Base-by-base conservation (phyloP, 2,329 filamentous ascomycete species). In the Byssoonygena ceratinophila region DNA sequence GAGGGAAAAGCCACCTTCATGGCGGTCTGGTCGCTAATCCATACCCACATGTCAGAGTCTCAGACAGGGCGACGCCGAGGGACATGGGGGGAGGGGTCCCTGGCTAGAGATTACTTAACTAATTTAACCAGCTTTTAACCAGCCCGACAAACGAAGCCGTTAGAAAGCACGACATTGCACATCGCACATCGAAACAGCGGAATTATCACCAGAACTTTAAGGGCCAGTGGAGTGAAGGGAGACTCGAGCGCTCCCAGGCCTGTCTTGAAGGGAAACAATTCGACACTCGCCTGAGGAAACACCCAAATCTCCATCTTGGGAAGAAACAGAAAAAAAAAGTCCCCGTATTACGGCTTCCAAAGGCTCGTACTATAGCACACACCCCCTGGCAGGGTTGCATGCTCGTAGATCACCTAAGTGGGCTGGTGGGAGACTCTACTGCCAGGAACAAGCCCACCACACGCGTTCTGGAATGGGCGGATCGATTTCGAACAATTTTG, bases 351-450 rank as follows among this genome's bases (percentile, higher is more conserved):
- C 14, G 8, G 5, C 32, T 39, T 18, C 36, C 6, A 7, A 39
- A 18, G 18, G n/a, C 11, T 39, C 36, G 36, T 39, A 39, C 18
- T 20, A 18, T 39, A n/a, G 36, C 11, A 12, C 20, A 41, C 18
- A 25, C 23, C 37, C 47, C 48, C 48, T 44, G 48, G 48, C 37
- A 49, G 14, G 22, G 46, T 49, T 49, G 46, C 46, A 49, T 39
- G 46, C 23, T 40, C 14, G 32, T 40, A 9, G 46, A 49, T 49
- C 34, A 18, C 27, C 34, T 14, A 2, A 47, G 32, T 47, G 43
- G 43, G 27, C 27, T 45, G 43, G 32, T 45, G 27, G 22, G 25
- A 22, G 18, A 22, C 11, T 44, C 8, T 32, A 18, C 25, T 18
- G 25, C 32, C 32, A 34, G 32, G 14, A 34, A 34, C 36, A 39